Evolutionary conservation across 1,284 basidiomycete species (phyloP).

Genomic region (Coniferiporia sulphurascens): DNA sequence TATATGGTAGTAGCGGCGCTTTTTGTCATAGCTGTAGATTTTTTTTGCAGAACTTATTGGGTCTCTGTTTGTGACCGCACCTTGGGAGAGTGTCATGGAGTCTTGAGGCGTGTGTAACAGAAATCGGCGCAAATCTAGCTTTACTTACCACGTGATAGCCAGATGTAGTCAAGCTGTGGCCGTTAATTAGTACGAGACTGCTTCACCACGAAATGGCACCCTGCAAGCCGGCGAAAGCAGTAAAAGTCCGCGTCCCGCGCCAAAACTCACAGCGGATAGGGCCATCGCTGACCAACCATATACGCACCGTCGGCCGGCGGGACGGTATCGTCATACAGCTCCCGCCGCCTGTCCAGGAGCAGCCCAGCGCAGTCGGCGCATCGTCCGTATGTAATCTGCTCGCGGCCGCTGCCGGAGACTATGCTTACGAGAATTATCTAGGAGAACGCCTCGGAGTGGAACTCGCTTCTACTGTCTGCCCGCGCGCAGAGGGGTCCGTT

Average conservation of each 20-base stretch:
- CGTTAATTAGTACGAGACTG: too few relatives aligned
- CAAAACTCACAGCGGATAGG: constrained; percentile 70
- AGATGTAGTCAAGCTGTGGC: too few relatives aligned
- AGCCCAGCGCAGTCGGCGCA: constrained; percentile 27
- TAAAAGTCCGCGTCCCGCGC: constrained; percentile 64
- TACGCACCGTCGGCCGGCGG: constrained; percentile 49
- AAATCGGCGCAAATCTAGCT: too few relatives aligned
- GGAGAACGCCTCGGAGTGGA: constrained; percentile 83
- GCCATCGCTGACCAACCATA: constrained; percentile 52
- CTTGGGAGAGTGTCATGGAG: too few relatives aligned
- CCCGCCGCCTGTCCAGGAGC: constrained; percentile 57
- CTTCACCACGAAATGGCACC: constrained; percentile 44
- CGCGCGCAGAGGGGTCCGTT: constrained; percentile 76
- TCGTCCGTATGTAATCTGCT: constrained; percentile 16
- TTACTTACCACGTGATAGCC: not conserved
- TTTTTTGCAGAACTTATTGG: too few relatives aligned
- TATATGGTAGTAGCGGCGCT: too few relatives aligned
- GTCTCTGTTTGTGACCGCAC: too few relatives aligned
- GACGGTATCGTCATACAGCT: constrained; percentile 48
- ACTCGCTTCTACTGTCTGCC: constrained; percentile 69
- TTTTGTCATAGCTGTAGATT: too few relatives aligned
- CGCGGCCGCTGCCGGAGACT: constrained; percentile 22
- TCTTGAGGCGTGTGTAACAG: too few relatives aligned
- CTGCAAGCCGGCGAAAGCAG: constrained; percentile 41
- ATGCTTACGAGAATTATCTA: constrained; percentile 31